Conservation (phyloP, 257 asterid genomes). For the Ilex asprella region DNA sequence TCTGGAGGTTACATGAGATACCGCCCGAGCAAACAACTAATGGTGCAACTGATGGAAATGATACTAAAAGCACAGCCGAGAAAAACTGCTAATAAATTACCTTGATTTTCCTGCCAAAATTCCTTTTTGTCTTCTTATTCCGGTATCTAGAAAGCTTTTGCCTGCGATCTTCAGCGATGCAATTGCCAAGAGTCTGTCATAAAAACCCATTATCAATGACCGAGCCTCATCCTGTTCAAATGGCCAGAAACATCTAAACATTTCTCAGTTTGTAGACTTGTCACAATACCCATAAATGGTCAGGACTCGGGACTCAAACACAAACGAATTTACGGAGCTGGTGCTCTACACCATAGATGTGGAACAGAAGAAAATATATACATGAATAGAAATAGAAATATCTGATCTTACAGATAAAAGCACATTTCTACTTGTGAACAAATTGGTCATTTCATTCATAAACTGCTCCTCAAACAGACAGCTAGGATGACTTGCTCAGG, state of each 20-base stretch:
- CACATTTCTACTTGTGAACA: neutral
- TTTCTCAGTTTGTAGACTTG: conserved; percentile 41
- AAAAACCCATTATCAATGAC: conserved; percentile 63
- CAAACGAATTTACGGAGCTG: neutral
- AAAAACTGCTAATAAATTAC: conserved; percentile 19
- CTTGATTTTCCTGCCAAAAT: conserved; percentile 88
- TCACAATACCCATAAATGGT: conserved; percentile 17
- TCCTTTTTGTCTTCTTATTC: conserved; percentile 84
- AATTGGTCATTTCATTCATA: neutral
- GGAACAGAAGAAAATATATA: neutral
- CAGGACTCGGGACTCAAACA: conserved; percentile 9
- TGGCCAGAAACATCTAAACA: conserved; percentile 48
- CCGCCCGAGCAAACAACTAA: neutral
- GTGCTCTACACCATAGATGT: neutral
- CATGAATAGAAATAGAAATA: neutral
- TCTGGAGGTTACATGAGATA: no score
- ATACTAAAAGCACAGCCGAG: neutral
- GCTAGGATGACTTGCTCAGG: no score
- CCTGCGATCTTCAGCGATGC: conserved; percentile 59
- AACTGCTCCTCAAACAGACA: no score
- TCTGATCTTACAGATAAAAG: neutral
- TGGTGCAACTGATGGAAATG: neutral
- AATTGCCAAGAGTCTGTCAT: conserved; percentile 74
- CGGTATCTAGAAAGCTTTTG: conserved; percentile 81
- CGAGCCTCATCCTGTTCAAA: conserved; percentile 51